Conservation (phyloP, 179 eudicot genomes). For the Sideroxylon spinosum region DNA sequence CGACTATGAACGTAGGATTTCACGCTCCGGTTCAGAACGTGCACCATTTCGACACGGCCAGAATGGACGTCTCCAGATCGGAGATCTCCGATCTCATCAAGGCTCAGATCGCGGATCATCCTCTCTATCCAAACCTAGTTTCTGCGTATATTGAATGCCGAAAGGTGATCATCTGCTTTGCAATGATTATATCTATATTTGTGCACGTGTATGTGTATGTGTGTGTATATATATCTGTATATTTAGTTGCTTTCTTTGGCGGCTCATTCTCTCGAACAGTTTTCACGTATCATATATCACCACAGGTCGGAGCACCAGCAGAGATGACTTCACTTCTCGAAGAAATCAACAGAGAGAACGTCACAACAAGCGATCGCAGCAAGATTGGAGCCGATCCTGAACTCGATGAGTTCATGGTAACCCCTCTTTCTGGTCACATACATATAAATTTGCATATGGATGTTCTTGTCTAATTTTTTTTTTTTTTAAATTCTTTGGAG, state of each 20-base stretch:
- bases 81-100: slow-evolving; percentile 40
- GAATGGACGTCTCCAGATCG: slow-evolving; percentile 12
- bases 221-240: neutral
- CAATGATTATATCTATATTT: neutral
- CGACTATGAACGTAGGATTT: neutral
- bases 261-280: neutral
- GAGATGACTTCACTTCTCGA: slow-evolving; percentile 28
- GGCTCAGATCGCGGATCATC: slow-evolving; percentile 48
- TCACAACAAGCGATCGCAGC: slow-evolving; percentile 2
- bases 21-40: neutral
- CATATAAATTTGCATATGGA: neutral
- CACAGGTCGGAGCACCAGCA: slow-evolving; percentile 32
- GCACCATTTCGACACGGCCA: slow-evolving; percentile 3
- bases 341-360: slow-evolving; percentile 21
- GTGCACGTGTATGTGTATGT: neutral
- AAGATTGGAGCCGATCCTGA: slow-evolving; percentile 32
- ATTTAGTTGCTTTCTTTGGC: slow-evolving; percentile 2
- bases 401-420: slow-evolving; percentile 33
- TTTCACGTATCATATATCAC: neutral
- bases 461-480: neutral
- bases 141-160: slow-evolving; percentile 40
- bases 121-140: slow-evolving; percentile 37
- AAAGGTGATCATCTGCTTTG: slow-evolving; percentile 28
- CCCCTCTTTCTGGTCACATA: neutral
- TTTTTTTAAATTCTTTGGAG: neutral